A percentile compares a stretch with the other conserved stretches of the same genome.
These are phyloP conservation scores for Geranomyces michiganensis DNA, from an alignment of 192 early-diverging fungal species.

Conservation along the genomic window DNA sequence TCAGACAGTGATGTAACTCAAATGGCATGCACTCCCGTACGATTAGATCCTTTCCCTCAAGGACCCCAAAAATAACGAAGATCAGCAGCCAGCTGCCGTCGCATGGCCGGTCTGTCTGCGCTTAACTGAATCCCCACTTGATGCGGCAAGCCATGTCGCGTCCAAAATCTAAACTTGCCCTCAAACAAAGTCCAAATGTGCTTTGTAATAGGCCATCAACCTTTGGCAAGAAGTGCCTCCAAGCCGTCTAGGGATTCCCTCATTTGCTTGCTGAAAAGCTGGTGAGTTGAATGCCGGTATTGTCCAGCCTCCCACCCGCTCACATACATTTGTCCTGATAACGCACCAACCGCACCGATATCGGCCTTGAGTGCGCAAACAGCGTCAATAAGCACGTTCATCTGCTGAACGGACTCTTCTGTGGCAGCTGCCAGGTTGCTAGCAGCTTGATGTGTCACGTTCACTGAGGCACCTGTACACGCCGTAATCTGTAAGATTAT, in stretches of 20 bases:
- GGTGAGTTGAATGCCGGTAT: neutral
- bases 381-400: slow-evolving; percentile 35
- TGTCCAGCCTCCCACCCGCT: neutral
- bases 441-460: slow-evolving; percentile 24
- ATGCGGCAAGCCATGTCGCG: too few relatives aligned
- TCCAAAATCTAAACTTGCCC: too few relatives aligned
- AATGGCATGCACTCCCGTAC: too few relatives aligned
- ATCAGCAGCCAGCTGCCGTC: too few relatives aligned
- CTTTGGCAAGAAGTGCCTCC: slow-evolving; percentile 10
- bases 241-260: slow-evolving; percentile 13
- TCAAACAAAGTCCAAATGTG: too few relatives aligned
- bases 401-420: slow-evolving; percentile 25
- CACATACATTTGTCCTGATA: slow-evolving; percentile 42
- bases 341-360: slow-evolving; percentile 31
- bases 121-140: too few relatives aligned
- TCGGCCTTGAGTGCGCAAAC: slow-evolving; percentile 44
- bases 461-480: slow-evolving; percentile 31
- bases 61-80: too few relatives aligned
- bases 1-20: too few relatives aligned
- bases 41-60: too few relatives aligned
- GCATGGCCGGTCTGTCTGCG: too few relatives aligned
- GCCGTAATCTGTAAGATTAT: slow-evolving; percentile 33
- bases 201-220: neutral
- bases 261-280: slow-evolving; percentile 1
- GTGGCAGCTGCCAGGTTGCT: slow-evolving; percentile 16